phyloP scores from a whole-genome alignment of 768 basidiomycete genomes.

The Lactarius evosmus region DNA sequence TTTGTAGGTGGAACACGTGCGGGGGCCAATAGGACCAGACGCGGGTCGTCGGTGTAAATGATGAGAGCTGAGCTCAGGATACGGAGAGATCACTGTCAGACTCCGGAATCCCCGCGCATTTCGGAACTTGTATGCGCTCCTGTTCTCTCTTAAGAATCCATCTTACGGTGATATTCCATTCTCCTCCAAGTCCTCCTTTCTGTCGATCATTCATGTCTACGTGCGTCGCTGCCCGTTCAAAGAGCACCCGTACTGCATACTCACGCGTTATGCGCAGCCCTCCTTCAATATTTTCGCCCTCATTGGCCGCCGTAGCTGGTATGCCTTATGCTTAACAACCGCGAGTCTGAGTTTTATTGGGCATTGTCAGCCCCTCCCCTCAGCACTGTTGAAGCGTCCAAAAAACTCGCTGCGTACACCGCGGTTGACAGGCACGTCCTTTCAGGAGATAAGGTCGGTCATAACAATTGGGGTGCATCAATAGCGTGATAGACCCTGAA shows the following conservation, averaged over 20 bases:
- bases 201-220: slow-evolving; percentile 5
- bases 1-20: not conserved
- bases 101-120: slow-evolving; percentile 13
- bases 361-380: slow-evolving; percentile 29
- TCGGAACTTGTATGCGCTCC: slow-evolving; percentile 15
- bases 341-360: not conserved
- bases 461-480: not conserved
- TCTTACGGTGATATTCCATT: not conserved
- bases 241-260: not conserved
- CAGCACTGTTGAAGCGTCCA: slow-evolving; percentile 71
- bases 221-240: slow-evolving; percentile 6
- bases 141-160: slow-evolving; percentile 14
- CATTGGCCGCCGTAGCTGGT: slow-evolving; percentile 6
- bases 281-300: slow-evolving; percentile 15
- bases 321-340: not conserved
- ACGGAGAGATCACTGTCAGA: slow-evolving; percentile 1
- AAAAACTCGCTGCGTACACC: slow-evolving; percentile 87
- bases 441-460: slow-evolving; percentile 75
- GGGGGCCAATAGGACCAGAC: not conserved
- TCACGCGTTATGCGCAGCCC: not conserved
- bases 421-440: slow-evolving; percentile 90
- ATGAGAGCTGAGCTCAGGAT: not conserved
- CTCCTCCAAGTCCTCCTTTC: not conserved
- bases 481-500: not conserved
- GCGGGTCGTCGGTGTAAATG: not conserved